A percentile compares a stretch with the other conserved stretches of the same genome.
Evolutionary conservation across 176 grass and related monocot species (phyloP).

Genomic region (Carex scoparia): DNA sequence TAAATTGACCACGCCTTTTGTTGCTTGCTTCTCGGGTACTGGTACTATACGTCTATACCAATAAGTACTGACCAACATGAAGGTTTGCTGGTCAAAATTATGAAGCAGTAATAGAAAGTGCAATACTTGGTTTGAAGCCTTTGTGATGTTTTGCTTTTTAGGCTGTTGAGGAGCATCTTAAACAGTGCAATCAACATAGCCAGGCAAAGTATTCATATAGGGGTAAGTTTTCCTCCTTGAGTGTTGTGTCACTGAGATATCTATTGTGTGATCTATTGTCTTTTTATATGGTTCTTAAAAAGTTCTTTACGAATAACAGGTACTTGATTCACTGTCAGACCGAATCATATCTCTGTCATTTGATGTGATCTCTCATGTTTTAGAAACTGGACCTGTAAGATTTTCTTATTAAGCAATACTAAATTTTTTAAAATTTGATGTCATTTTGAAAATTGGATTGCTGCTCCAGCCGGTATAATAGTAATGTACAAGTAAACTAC

Average conservation of each 20-base stretch:
- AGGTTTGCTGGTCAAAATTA: neutral
- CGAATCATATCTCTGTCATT: slow-evolving; percentile 75
- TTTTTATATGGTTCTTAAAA: slow-evolving; percentile 13
- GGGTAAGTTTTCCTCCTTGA: slow-evolving; percentile 48
- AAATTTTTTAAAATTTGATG: neutral
- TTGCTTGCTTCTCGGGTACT: neutral
- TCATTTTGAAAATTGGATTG: slow-evolving; percentile 1
- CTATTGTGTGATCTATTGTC: slow-evolving; percentile 26
- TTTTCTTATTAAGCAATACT: neutral
- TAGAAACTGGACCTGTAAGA: slow-evolving; percentile 91
- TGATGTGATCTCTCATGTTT: slow-evolving; percentile 79
- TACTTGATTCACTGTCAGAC: slow-evolving; percentile 51
- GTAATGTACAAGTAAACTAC: neutral
- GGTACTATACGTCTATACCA: neutral
- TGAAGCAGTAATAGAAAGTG: neutral
- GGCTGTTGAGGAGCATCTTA: slow-evolving; percentile 65
- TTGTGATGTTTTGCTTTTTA: slow-evolving; percentile 32
- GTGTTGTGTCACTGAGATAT: slow-evolving; percentile 6
- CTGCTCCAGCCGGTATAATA: neutral
- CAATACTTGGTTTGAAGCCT: neutral
- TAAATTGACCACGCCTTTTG: neutral
- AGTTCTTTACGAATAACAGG: slow-evolving; percentile 44
- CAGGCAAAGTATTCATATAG: slow-evolving; percentile 66
- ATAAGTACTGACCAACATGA: neutral
- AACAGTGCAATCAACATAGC: slow-evolving; percentile 59